Base-by-base conservation (phyloP, 208 protist species). In the Leishmania aethiopica region DNA sequence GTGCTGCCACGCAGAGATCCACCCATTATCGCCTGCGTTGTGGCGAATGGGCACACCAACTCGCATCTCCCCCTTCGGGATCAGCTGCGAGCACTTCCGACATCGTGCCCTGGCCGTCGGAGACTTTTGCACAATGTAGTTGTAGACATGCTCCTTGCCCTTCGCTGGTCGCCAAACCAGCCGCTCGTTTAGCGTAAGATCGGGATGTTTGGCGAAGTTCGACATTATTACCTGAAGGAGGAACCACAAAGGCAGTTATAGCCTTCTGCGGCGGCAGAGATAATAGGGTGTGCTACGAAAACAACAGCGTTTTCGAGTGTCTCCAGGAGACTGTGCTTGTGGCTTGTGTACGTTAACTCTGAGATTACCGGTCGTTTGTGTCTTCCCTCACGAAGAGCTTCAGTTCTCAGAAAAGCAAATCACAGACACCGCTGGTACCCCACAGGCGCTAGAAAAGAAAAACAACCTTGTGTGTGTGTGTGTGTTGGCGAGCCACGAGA, bases 1-100 rank as follows among this genome's bases (percentile, higher is more conserved):
- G 73, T 97, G 96, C 76, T 98, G 96, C 92, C 94, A 97, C 6
- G 93, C 94, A 49, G 94, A 96, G 82, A 97, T 98, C 87, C 93
- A 95, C 19, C 96, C 94, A 70, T 96, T 91, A 45, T 96, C 91
- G 19, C 96, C 94, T 42, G 86, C 82, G n/a, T 80, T 80, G 85
- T 97, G 92, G 47, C 89, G 90, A 82, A 97, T 96, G 5, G 96
- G 96, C 19, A 96, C 75, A 17, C 95, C 96, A 57, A 92, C 89
- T 17, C 95, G 93, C 32, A 98, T 74, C 76, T 95, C 92, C 15
- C 88, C 92, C 79, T 97, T 96, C 10, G 87, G 37, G 28, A 98
- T 93, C 60, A 91, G 83, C 51, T 98, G 92, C 8, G 94, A 96
- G 77, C 96, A 98, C 62, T 92, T 96, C 17, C 93, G 85, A 81